Conservation (phyloP, 139 green algal genomes). For the Chlorella sp. region DNA sequence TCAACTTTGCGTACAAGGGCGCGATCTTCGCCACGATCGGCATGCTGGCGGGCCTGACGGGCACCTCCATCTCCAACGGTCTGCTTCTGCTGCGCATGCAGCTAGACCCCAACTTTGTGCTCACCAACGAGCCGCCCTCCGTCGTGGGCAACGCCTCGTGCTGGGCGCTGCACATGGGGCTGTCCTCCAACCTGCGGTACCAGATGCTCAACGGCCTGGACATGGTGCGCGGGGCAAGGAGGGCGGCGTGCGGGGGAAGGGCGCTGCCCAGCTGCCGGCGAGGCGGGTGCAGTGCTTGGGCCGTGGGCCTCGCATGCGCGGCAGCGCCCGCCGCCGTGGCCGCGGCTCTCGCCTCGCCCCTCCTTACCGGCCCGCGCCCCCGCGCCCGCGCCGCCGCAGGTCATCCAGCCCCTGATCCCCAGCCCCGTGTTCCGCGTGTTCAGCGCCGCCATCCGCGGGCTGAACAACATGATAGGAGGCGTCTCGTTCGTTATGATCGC, state of each 20-base stretch:
- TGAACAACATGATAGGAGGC: slow-evolving; percentile 93
- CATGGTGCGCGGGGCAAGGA: slow-evolving; percentile 50
- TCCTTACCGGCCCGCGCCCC: neutral
- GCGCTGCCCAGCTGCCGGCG: neutral
- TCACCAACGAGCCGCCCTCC: slow-evolving; percentile 77
- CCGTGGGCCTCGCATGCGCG: neutral
- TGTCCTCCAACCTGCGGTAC: slow-evolving; percentile 93
- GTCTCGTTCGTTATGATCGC: slow-evolving; percentile 92
- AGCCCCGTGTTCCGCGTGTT: slow-evolving; percentile 76
- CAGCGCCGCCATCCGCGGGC: slow-evolving; percentile 73
- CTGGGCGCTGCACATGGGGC: slow-evolving; percentile 94
- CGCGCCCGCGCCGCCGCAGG: slow-evolving; percentile 22
- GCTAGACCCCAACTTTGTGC: slow-evolving; percentile 67
- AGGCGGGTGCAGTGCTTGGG: neutral
- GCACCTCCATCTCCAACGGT: slow-evolving; percentile 86
- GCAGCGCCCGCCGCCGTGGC: neutral
- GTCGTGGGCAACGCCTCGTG: slow-evolving; percentile 83
- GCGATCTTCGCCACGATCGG: slow-evolving; percentile 83
- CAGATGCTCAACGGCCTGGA: slow-evolving; percentile 93
- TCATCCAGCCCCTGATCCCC: slow-evolving; percentile 73
- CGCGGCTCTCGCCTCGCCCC: neutral
- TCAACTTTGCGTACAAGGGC: slow-evolving; percentile 89
- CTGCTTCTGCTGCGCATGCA: slow-evolving; percentile 71
- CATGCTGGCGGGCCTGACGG: slow-evolving; percentile 81
- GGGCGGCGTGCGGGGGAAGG: neutral